Percentiles rank a stretch among this genome's conserved stretches.
Evolutionary conservation across 2,329 filamentous ascomycete species (phyloP).

Genomic region (Bipolaris cookei): DNA sequence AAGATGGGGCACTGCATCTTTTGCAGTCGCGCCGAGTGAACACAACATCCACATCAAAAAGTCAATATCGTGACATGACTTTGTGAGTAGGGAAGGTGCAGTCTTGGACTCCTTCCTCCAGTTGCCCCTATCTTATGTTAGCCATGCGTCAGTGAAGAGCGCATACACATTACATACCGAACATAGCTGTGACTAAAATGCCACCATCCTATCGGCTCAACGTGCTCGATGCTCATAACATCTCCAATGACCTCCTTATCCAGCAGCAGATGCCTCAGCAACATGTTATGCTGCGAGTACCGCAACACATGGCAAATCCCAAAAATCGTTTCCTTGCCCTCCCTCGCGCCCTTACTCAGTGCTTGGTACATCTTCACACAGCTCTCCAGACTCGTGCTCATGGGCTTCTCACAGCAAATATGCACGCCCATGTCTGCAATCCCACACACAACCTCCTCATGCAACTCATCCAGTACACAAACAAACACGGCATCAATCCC

Average conservation of each 20-base stretch:
- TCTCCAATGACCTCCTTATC: conserved; percentile 81
- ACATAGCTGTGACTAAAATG: conserved; percentile 74
- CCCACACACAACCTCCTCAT: conserved; percentile 78
- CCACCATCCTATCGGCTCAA: conserved; percentile 95
- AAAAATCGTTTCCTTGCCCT: conserved; percentile 63
- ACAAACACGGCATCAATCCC: conserved; percentile 67
- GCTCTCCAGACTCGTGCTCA: conserved; percentile 79
- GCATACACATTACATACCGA: conserved; percentile 52
- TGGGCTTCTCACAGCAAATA: conserved; percentile 93
- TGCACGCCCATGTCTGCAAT: conserved; percentile 74
- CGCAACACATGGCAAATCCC: conserved; percentile 92
- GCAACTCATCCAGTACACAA: conserved; percentile 85
- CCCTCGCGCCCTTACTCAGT: conserved; percentile 45
- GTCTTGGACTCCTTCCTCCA: conserved; percentile 82
- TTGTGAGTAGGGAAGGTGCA: conserved; percentile 86
- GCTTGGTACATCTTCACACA: conserved; percentile 76
- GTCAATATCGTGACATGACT: conserved; percentile 96
- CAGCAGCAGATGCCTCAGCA: conserved; percentile 78
- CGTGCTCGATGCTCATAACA: conserved; percentile 84
- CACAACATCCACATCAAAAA: conserved; percentile 89
- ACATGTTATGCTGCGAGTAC: conserved; percentile 90
- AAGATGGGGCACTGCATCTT: conserved; percentile 65
- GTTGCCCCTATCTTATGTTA: conserved; percentile 68
- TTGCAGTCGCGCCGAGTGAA: conserved; percentile 63
- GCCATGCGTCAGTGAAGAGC: background rate